Evolutionary conservation across 139 green algal genomes (phyloP), one percentile per base, ranked within the genome.

Genomic region (Auxenochlorella pyrenoidosa): DNA sequence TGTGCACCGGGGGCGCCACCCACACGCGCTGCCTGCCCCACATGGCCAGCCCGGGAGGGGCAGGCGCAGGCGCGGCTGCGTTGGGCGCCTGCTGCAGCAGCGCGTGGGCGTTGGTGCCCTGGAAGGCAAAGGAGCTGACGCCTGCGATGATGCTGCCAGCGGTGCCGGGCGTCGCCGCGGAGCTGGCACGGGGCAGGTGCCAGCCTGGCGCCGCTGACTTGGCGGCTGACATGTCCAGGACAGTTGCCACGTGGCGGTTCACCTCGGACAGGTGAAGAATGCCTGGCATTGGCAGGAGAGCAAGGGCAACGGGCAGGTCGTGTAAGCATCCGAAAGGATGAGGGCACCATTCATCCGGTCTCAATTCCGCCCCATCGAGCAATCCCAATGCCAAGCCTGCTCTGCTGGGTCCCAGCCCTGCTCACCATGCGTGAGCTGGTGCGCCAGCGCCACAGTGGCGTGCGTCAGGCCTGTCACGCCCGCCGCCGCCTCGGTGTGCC

Each of bases 401-500:
- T 71, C 26, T 71, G 24, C 63, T n/a, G n/a, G n/a, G n/a, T n/a
- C n/a, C n/a, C 63, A 13, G 2, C 63, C 63, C 63, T 10, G 32
- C 80, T 60, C 65, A 88, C 87, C 88, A 5, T 86, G 88, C 0
- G 81, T 77, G 3, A 80, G 47, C 34, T 32, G 21, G 66, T 86
- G 77, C 0, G 88, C 87, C 32, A 88, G 76, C 19, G 63, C 88
- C 47, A 76, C 71, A 22, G 80, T 63, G 22, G 90, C 88, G 76
- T 92, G 84, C 5, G 89, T 71, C 16, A 96, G 51, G 43, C 93
- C 96, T 73, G 91, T 89, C 3, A 95, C 84, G 59, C 96, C 96
- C 2, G 96, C 96, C 0, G 93, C 92, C 5, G 95, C 92, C 90
- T 98, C 96, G 3, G 96, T 95, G 90, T 98, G 96, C 15, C 96